phyloP scores from a whole-genome alignment of 129 eudicot genomes.

The Flaveria trinervia region DNA sequence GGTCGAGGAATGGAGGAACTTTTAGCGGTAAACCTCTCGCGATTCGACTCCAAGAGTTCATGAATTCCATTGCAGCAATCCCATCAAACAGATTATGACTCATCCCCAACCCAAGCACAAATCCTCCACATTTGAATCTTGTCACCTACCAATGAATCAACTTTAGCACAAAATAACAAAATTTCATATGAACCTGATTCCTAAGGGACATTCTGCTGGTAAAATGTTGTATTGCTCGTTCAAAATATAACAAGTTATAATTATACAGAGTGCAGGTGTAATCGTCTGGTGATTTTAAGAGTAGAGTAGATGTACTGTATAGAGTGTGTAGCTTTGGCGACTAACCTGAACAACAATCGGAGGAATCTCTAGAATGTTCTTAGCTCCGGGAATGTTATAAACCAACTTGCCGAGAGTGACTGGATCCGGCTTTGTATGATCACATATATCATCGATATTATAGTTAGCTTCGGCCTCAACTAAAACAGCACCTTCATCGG shows the following conservation, averaged over 20 bases:
- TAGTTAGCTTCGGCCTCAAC: slow-evolving; percentile 85
- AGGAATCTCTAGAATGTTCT: slow-evolving; percentile 71
- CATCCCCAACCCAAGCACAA: slow-evolving; percentile 81
- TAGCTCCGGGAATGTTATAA: slow-evolving; percentile 76
- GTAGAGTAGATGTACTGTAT: too few species aligned
- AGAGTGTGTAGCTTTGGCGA: too few species aligned
- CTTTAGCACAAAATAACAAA: too few species aligned
- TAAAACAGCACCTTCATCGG: slow-evolving; percentile 77
- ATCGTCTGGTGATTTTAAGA: too few species aligned
- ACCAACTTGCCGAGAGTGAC: slow-evolving; percentile 77
- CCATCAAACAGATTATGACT: slow-evolving; percentile 92
- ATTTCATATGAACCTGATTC: too few species aligned
- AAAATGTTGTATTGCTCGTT: not conserved
- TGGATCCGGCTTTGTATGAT: slow-evolving; percentile 81
- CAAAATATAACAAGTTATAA: not conserved
- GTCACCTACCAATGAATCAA: slow-evolving; percentile 58
- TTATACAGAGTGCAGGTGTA: too few species aligned
- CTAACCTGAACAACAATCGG: slow-evolving; percentile 79
- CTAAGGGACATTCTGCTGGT: too few species aligned
- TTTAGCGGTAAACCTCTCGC: slow-evolving; percentile 69
- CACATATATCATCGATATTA: slow-evolving; percentile 58
- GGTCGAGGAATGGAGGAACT: slow-evolving; percentile 65
- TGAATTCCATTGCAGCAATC: slow-evolving; percentile 81
- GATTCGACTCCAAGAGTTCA: slow-evolving; percentile 76
- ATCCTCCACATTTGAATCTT: slow-evolving; percentile 89